A percentile compares a stretch with the other conserved stretches of the same genome.
phyloP scores from a whole-genome alignment of 345 rosid species.

The Citrus reticulata region DNA sequence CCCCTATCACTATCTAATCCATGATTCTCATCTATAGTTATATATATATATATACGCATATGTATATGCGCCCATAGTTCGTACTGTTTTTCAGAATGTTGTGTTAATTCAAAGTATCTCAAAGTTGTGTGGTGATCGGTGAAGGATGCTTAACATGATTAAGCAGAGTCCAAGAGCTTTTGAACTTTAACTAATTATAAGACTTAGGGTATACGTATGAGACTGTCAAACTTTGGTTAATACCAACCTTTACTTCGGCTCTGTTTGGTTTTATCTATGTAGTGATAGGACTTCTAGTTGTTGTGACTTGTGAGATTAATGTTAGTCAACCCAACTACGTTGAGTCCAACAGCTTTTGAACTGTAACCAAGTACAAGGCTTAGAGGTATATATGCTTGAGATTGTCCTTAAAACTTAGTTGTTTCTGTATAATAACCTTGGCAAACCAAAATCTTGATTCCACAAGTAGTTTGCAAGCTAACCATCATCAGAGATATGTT shows the following conservation, averaged over 20 bases:
- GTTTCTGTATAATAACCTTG: no score
- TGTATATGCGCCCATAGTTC: background rate
- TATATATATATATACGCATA: background rate
- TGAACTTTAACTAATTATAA: background rate
- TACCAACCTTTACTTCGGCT: background rate
- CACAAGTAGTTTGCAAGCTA: no score
- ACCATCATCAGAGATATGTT: no score
- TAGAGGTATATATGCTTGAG: no score
- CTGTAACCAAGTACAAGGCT: background rate
- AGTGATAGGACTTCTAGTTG: no score
- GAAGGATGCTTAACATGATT: background rate
- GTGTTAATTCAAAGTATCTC: background rate
- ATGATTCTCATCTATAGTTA: background rate
- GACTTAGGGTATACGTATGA: background rate
- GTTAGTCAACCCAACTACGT: no score
- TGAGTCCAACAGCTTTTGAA: background rate
- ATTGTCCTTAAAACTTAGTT: no score
- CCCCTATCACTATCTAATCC: constrained; percentile 23
- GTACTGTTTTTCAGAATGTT: background rate
- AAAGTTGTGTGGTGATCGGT: background rate
- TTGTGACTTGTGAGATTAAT: no score
- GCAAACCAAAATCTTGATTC: no score
- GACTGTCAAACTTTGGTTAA: no score
- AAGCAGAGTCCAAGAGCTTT: background rate
- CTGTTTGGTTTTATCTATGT: background rate